These are phyloP conservation scores for Aspergillus quadricinctus DNA, from an alignment of 2,329 filamentous ascomycete species.

Conservation along the genomic window DNA sequence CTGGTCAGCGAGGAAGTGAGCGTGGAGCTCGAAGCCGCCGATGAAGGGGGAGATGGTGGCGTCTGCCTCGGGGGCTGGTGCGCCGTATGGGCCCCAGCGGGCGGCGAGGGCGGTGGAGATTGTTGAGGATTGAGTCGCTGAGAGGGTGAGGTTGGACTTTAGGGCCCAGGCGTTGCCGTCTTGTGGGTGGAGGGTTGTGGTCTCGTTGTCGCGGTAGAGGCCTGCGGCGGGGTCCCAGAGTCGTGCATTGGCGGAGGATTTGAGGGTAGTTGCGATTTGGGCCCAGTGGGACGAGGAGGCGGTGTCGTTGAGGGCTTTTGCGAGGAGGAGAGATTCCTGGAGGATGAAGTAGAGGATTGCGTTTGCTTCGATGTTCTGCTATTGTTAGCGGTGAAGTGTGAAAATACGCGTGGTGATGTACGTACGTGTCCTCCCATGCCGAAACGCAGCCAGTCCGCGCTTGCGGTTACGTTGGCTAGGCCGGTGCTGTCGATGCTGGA, in stretches of 20 bases:
- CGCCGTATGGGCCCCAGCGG: conserved; percentile 45
- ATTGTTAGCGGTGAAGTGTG: background rate
- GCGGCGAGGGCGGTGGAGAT: conserved; percentile 37
- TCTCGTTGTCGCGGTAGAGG: conserved; percentile 28
- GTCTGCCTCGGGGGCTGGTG: conserved; percentile 41
- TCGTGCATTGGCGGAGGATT: conserved; percentile 20
- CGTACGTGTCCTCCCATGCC: conserved; percentile 48
- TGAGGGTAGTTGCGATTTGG: conserved; percentile 15
- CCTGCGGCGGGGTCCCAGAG: conserved; percentile 23
- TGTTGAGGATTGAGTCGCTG: conserved; percentile 16
- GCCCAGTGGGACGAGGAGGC: conserved; percentile 15
- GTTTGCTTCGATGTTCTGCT: conserved; percentile 35
- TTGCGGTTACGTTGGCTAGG: conserved; percentile 44
- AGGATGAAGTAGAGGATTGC: conserved; percentile 40
- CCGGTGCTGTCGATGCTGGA: conserved; percentile 40
- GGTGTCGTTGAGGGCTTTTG: conserved; percentile 17
- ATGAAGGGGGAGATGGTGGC: conserved; percentile 42
- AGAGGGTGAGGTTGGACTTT: conserved; percentile 28
- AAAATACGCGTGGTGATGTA: background rate
- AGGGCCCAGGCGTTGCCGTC: conserved; percentile 39
- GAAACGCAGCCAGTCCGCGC: conserved; percentile 46
- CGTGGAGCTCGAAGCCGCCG: conserved; percentile 41
- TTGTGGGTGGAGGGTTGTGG: conserved; percentile 25
- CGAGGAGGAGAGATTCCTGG: conserved; percentile 18
- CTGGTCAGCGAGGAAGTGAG: conserved; percentile 38